phyloP scores from a whole-genome alignment of 257 asterid species.

The Penstemon barbatus region DNA sequence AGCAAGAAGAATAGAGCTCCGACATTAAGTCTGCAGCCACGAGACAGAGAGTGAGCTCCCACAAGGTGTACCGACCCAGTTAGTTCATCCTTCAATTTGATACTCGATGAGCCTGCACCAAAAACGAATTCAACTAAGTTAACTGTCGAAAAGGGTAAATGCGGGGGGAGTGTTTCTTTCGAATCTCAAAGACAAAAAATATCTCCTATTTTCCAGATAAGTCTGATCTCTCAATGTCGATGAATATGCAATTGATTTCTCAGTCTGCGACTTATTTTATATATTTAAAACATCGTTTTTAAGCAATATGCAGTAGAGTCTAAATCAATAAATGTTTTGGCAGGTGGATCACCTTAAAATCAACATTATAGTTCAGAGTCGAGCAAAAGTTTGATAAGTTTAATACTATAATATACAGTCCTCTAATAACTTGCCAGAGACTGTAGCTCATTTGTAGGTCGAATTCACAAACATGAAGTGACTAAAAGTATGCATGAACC shows the following conservation, averaged over 20 bases:
- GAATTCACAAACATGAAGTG: slow-evolving; percentile 15
- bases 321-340: not conserved
- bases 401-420: too few relatives aligned
- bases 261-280: slow-evolving; percentile 3
- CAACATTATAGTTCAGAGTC: slow-evolving; percentile 9
- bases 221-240: not conserved
- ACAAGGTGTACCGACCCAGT: slow-evolving; percentile 99
- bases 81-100: slow-evolving; percentile 86
- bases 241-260: not conserved
- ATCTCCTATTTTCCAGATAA: not conserved
- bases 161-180: not conserved
- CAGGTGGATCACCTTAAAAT: not conserved
- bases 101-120: slow-evolving; percentile 84
- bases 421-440: too few relatives aligned
- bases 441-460: not conserved
- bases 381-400: slow-evolving; percentile 19
- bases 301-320: not conserved
- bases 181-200: not conserved
- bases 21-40: slow-evolving; percentile 35
- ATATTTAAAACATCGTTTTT: slow-evolving; percentile 1
- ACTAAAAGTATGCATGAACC: not conserved
- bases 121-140: slow-evolving; percentile 15
- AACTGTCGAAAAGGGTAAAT: slow-evolving; percentile 1
- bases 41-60: slow-evolving; percentile 79
- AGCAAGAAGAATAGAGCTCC: slow-evolving; percentile 40